Base-by-base conservation (phyloP, 192 early-diverging fungal genomes). In the Glomus cerebriforme region DNA sequence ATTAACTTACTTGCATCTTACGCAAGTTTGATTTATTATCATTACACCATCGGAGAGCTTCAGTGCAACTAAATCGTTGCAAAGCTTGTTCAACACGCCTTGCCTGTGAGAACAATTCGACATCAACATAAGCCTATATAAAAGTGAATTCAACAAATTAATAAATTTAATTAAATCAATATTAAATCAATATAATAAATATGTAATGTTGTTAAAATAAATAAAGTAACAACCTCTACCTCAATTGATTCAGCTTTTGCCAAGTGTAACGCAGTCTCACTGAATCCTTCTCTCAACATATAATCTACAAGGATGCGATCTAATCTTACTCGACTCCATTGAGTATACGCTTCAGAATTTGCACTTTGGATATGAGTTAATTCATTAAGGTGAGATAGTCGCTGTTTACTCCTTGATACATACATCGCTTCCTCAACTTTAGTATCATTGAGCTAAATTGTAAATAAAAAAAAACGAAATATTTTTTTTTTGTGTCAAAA, bases 251-350 rank as follows among this genome's bases (percentile, higher is more conserved):
- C 84, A 12, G 87, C 88, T 26, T 82, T 85, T 10, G 92, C 88
- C 59, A 99, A 82, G 73, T 82, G 82, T 43, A 87, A 82, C 2
- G 98, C 97, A 12, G 97, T 92, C 2, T 92, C 84, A 31, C 87
- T 88, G 65, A 91, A 93, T 8, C 96, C 96, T 32, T 92, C 91
- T 74, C 98, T 87, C 31, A 98, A 86, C 92, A 99, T 91, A 82
- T 97, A 99, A 82, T 99, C 98, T 2, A 96, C 93, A 75, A 99
- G 83, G 32, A 99, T 87, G 19, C 96, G 89, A 83, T 97, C 91
- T 29, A 99, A 83, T 12, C 97, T 90, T 7, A 90, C 89, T 59
- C 93, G 90, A 73, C 92, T 92, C 98, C 98, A 99, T 66, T 89
- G 85, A 32, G 87, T 86, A 82, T 93, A 98, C 75, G 88, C 95